Conservation (phyloP, 164 flowering plant genomes). For the Nymphaea thermarum region DNA sequence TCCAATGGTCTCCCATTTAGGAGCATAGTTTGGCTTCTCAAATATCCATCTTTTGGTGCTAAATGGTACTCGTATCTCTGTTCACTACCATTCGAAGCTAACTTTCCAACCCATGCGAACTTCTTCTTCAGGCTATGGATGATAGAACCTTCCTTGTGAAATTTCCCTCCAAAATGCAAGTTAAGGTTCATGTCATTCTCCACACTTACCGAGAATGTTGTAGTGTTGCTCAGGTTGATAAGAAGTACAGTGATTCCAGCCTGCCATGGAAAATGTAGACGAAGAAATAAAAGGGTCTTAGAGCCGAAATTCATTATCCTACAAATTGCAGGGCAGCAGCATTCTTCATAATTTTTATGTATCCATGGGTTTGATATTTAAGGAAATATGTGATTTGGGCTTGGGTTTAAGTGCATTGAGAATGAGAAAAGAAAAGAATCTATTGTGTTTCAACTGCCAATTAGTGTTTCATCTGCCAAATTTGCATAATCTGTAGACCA, state of each 20-base stretch:
- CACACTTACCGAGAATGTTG: conserved; percentile 24
- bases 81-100: conserved; percentile 25
- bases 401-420: background rate
- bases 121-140: conserved; percentile 28
- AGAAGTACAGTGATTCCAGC: conserved; percentile 60
- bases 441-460: background rate
- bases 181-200: conserved; percentile 18
- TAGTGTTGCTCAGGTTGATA: conserved; percentile 69
- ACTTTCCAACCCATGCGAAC: conserved; percentile 53
- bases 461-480: background rate
- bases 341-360: background rate
- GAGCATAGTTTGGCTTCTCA: conserved; percentile 28
- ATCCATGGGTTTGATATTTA: background rate
- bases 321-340: background rate
- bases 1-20: conserved; percentile 28
- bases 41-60: conserved; percentile 26
- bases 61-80: conserved; percentile 30
- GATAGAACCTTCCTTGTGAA: conserved; percentile 17
- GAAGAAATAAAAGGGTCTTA: conserved; percentile 3
- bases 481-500: background rate
- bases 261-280: conserved; percentile 23
- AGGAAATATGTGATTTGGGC: background rate
- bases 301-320: background rate
- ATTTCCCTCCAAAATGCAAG: conserved; percentile 4
- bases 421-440: background rate